Evolutionary conservation across 257 asterid species (phyloP).

Genomic region (Capsicum pubescens): DNA sequence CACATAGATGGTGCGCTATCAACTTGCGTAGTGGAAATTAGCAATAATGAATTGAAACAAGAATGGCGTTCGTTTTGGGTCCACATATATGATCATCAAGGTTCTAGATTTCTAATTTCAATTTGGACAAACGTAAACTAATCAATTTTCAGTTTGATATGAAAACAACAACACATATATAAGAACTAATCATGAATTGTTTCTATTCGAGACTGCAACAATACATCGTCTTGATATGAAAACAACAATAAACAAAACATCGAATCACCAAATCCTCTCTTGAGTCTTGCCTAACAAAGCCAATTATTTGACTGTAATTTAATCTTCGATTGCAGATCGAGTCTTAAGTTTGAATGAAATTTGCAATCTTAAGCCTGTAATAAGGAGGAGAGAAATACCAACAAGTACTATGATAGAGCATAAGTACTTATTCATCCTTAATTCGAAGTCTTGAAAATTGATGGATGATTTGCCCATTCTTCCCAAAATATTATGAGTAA

Average conservation of each 20-base stretch:
- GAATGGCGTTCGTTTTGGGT: not conserved
- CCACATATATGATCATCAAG: conserved; percentile 12
- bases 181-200: not conserved
- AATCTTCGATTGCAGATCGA: not conserved
- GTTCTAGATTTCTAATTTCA: not conserved
- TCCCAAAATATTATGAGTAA: too few relatives aligned
- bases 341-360: not conserved
- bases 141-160: not conserved
- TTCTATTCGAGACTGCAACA: not conserved
- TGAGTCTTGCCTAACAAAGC: not conserved
- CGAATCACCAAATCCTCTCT: not conserved
- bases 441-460: accelerated
- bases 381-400: not conserved
- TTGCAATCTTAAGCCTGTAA: not conserved
- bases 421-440: not conserved
- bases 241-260: not conserved
- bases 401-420: not conserved
- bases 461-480: too few relatives aligned
- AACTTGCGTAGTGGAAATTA: conserved; percentile 2
- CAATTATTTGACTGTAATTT: not conserved
- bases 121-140: conserved; percentile 4
- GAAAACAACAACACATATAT: conserved; percentile 7
- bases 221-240: not conserved
- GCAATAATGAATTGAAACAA: not conserved
- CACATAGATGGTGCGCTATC: conserved; percentile 21